phyloP scores from a whole-genome alignment of 2,329 filamentous ascomycete genomes.

The Claviceps spartinae region DNA sequence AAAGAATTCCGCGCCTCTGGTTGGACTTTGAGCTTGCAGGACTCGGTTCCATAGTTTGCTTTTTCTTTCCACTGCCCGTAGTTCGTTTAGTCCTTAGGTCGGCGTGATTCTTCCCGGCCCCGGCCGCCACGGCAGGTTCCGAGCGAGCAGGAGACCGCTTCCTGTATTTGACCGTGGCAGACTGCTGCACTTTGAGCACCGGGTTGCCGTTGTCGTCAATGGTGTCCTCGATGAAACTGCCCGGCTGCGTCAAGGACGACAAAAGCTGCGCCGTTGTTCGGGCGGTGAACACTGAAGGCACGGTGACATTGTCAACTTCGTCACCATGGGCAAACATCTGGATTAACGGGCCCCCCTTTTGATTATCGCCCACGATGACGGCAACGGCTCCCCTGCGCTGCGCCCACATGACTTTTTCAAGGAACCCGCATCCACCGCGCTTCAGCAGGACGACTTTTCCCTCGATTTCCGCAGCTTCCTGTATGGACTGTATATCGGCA shows the following conservation, averaged over 20 bases:
- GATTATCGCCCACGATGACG: constrained; percentile 87
- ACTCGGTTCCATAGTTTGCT: constrained; percentile 10
- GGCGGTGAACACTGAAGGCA: constrained; percentile 89
- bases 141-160: constrained; percentile 16
- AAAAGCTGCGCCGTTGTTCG: constrained; percentile 87
- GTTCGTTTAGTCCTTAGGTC: constrained; percentile 14
- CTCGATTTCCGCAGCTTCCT: constrained; percentile 82
- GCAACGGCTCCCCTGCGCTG: constrained; percentile 81
- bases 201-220: constrained; percentile 47
- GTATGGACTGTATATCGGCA: constrained; percentile 81
- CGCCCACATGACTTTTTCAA: constrained; percentile 96
- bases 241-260: constrained; percentile 69
- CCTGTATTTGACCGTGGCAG: constrained; percentile 24
- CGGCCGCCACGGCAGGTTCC: constrained; percentile 16
- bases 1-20: background rate
- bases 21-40: constrained; percentile 8
- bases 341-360: constrained; percentile 74
- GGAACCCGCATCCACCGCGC: constrained; percentile 85
- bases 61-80: constrained; percentile 13
- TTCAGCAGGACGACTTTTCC: constrained; percentile 88
- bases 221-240: constrained; percentile 46
- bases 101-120: constrained; percentile 12
- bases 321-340: constrained; percentile 98
- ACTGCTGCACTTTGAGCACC: constrained; percentile 38
- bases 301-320: constrained; percentile 77